Percentiles rank a stretch among this genome's conserved stretches.
phyloP scores from a whole-genome alignment of 306 rosid species.

The Psophocarpus tetragonolobus region DNA sequence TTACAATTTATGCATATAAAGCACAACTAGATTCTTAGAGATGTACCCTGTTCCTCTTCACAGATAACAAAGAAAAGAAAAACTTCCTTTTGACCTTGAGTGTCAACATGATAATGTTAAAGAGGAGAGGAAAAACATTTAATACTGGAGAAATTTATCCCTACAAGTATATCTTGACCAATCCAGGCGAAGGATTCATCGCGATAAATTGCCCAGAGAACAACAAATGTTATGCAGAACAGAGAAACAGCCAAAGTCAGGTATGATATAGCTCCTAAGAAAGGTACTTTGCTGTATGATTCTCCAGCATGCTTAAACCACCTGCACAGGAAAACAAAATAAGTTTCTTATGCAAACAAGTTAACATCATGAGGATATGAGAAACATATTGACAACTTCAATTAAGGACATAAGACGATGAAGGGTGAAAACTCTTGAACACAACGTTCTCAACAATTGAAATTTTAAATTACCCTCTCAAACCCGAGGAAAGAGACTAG shows the following conservation, averaged over 20 bases:
- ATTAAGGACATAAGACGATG: not conserved
- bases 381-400: not conserved
- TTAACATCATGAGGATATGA: not conserved
- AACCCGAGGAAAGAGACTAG: slow-evolving; percentile 12
- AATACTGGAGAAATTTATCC: slow-evolving; percentile 27
- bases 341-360: slow-evolving; percentile 24
- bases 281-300: slow-evolving; percentile 70
- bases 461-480: not conserved
- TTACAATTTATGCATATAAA: not conserved
- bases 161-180: slow-evolving; percentile 95
- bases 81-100: slow-evolving; percentile 5
- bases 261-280: slow-evolving; percentile 79
- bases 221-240: slow-evolving; percentile 75
- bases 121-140: not conserved
- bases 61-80: not conserved
- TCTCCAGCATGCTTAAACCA: slow-evolving; percentile 67
- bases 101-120: not conserved
- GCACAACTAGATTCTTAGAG: slow-evolving; percentile 5
- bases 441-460: slow-evolving; percentile 12
- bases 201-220: slow-evolving; percentile 86
- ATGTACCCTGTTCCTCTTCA: not conserved
- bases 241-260: slow-evolving; percentile 89
- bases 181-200: slow-evolving; percentile 75
- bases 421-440: not conserved
- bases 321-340: slow-evolving; percentile 46